A percentile compares a stretch with the other conserved stretches of the same genome.
Evolutionary conservation across 2,329 filamentous ascomycete species (phyloP).

Genomic region (Hymenoscyphus infarciens): DNA sequence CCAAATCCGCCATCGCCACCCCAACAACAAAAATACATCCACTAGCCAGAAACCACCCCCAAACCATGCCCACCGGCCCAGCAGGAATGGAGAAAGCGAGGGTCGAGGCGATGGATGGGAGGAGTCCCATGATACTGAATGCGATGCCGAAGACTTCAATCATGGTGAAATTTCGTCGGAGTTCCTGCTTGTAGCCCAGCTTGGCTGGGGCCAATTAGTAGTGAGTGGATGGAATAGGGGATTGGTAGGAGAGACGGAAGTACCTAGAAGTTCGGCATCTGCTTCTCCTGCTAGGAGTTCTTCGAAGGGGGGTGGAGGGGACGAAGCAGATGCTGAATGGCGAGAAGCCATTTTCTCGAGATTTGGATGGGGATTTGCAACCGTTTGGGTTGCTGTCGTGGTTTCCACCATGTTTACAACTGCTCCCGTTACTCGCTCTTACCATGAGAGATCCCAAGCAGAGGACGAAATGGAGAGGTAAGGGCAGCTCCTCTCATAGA

Average conservation of each 20-base stretch:
- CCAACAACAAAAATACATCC: slow-evolving; percentile 57
- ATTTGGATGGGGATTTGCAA: slow-evolving; percentile 15
- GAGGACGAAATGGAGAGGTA: background rate
- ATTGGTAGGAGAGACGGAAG: background rate
- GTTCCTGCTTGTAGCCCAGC: slow-evolving; percentile 51
- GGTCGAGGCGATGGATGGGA: slow-evolving; percentile 59
- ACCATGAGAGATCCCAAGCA: background rate
- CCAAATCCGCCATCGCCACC: slow-evolving; percentile 54
- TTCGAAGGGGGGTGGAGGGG: slow-evolving; percentile 8
- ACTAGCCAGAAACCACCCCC: slow-evolving; percentile 59
- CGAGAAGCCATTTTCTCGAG: slow-evolving; percentile 27
- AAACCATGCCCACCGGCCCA: slow-evolving; percentile 59
- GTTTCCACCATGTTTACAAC: slow-evolving; percentile 2
- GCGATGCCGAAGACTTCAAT: slow-evolving; percentile 60
- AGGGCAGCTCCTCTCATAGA: background rate
- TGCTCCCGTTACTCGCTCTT: too few relatives aligned
- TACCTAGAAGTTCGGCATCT: slow-evolving; percentile 36
- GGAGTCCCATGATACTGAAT: slow-evolving; percentile 58
- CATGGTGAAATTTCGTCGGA: slow-evolving; percentile 58
- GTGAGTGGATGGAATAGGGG: too few relatives aligned
- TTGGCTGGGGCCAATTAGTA: slow-evolving; percentile 20
- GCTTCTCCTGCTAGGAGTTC: slow-evolving; percentile 30
- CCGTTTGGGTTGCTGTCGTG: slow-evolving; percentile 1
- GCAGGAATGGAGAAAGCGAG: slow-evolving; percentile 56
- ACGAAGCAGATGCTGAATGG: slow-evolving; percentile 17